Base-by-base conservation (phyloP, 345 rosid species). In the Bruguiera sexangula region DNA sequence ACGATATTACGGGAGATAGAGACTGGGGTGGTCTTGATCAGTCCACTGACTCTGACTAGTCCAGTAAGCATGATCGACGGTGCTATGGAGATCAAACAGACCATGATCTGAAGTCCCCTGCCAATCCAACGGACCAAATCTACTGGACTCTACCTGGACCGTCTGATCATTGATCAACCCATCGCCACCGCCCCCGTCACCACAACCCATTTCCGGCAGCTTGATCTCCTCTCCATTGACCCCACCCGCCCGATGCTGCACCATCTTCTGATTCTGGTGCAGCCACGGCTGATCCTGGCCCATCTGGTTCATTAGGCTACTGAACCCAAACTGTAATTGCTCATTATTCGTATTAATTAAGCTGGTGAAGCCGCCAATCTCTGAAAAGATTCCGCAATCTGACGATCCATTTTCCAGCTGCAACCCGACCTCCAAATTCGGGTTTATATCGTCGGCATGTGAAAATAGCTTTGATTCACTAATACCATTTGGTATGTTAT, bases 41-140 rank as follows among this genome's bases (percentile, higher is more conserved):
- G 62, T 67, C 96, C 96, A 94, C 70, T 85, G 98, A 76, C 76
- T 80, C 69, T 87, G 93, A 81, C 82, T 91, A 81, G 82, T 79
- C 98, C 98, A 94, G 88, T 88, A 91, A 4, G 86, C 76, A 66
- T 88, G 94, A 88, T 91, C 98, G 79, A 78, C 89, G 69, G 79
- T 29, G 79, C 31, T 78, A 5, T 94, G 82, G 53, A 93, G 84
- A 87, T 91, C 93, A 75, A 88, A 86, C 55, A 94, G 71, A 50
- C 77, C 80, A 48, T 85, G 95, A 81, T 87, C 92, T 36, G 81
- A 86, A 27, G 54, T 67, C 20, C 75, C 84, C 34, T 83, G 92
- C 95, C 98, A 94, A 82, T 94, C 98, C 86, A 89, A 81, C 76
- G 85, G 69, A 26, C 85, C 96, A 69, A 86, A 90, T 32, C 82